phyloP scores from a whole-genome alignment of 495 filamentous ascomycete genomes.

The Penicillium manginii region DNA sequence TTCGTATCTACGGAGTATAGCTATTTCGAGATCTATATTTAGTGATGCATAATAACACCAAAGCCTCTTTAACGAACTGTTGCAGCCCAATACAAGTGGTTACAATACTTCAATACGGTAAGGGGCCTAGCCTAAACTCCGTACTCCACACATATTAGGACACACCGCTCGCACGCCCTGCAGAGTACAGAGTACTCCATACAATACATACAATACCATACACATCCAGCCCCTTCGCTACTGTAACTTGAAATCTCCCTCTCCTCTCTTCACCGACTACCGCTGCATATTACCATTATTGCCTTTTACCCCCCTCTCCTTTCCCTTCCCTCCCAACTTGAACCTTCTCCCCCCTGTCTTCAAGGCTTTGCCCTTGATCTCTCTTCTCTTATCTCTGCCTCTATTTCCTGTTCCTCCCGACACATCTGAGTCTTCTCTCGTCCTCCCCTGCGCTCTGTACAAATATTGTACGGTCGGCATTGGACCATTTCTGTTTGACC shows the following conservation, averaged over 20 bases:
- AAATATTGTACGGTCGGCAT: constrained; percentile 26
- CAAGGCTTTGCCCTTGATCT: constrained; percentile 47
- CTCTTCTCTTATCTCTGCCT: constrained; percentile 10
- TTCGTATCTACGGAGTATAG: no score
- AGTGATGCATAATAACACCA: neutral
- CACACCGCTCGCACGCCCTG: no score
- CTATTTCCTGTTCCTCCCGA: constrained; percentile 3
- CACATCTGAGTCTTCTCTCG: neutral
- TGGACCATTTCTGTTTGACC: constrained; percentile 27
- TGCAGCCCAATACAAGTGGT: constrained; percentile 29
- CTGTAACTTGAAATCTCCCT: constrained; percentile 25
- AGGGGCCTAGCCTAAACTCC: no score
- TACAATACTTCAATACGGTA: constrained; percentile 2
- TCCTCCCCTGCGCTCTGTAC: constrained; percentile 13
- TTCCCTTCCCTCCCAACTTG: constrained; percentile 20
- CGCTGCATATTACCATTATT: constrained; percentile 7
- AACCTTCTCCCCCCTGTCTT: constrained; percentile 20
- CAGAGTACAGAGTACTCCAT: neutral
- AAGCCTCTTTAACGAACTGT: neutral
- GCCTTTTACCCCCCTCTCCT: constrained; percentile 18
- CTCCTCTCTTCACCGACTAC: constrained; percentile 32
- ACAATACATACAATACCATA: neutral
- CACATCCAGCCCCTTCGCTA: constrained; percentile 27
- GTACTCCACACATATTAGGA: no score
- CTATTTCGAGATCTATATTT: no score